phyloP scores from a whole-genome alignment of 192 early-diverging fungal species.

The Backusella psychrophila region DNA sequence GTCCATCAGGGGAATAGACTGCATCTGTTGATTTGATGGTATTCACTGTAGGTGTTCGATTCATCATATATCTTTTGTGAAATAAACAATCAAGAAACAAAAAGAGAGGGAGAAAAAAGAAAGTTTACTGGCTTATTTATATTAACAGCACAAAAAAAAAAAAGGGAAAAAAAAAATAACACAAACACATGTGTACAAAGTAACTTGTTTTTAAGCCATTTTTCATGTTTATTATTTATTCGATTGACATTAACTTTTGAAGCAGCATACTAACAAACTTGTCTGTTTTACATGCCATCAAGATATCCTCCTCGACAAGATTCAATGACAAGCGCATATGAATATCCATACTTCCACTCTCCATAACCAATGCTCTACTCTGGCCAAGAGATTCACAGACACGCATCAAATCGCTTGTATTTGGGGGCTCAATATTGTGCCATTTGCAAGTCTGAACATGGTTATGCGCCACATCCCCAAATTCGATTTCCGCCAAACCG shows the following conservation, averaged over 20 bases:
- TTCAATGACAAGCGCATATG: slow-evolving; percentile 68
- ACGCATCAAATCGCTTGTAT: slow-evolving; percentile 55
- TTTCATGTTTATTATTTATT: not conserved
- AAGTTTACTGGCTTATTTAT: not conserved
- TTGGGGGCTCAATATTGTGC: slow-evolving; percentile 57
- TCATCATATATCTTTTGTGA: not conserved
- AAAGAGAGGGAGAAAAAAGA: not conserved
- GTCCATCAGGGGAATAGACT: not conserved
- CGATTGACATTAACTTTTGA: slow-evolving; percentile 15
- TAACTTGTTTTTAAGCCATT: not conserved
- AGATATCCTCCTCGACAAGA: slow-evolving; percentile 76
- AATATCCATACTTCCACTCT: slow-evolving; percentile 65
- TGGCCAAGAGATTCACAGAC: slow-evolving; percentile 68
- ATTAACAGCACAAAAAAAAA: not conserved
- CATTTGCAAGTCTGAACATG: slow-evolving; percentile 67
- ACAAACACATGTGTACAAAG: not conserved
- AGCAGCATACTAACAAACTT: slow-evolving; percentile 53
- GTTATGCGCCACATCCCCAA: slow-evolving; percentile 68
- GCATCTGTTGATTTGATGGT: not conserved
- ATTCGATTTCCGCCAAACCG: slow-evolving; percentile 72
- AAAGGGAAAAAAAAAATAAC: not conserved
- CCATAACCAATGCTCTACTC: slow-evolving; percentile 57
- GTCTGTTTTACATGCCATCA: slow-evolving; percentile 69
- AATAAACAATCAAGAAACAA: not conserved
- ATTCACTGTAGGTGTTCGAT: not conserved